phyloP scores from a whole-genome alignment of 1,284 basidiomycete species.

The Irpex sp. region DNA sequence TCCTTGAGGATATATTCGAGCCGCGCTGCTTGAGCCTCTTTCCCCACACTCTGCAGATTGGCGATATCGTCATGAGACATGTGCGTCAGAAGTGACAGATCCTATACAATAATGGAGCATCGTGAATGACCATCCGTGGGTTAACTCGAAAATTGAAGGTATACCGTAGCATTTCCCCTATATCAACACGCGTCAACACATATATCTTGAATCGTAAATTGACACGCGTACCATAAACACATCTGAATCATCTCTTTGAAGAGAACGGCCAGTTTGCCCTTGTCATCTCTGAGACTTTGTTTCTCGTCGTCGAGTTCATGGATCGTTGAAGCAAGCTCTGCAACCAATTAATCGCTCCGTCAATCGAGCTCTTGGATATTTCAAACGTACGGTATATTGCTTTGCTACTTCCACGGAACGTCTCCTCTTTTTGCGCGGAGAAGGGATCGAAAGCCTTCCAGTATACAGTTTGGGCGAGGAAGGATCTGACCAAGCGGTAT shows the following conservation, averaged over 20 bases:
- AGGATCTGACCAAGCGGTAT: slow-evolving; percentile 81
- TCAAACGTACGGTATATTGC: slow-evolving; percentile 66
- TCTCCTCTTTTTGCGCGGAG: slow-evolving; percentile 73
- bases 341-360: not conserved
- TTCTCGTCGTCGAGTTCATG: slow-evolving; percentile 56
- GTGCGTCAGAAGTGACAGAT: slow-evolving; percentile 81
- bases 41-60: slow-evolving; percentile 78
- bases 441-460: slow-evolving; percentile 90
- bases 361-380: not conserved
- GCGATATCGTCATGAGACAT: slow-evolving; percentile 80
- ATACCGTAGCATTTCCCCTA: slow-evolving; percentile 81
- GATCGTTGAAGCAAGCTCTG: slow-evolving; percentile 70
- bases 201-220: not conserved
- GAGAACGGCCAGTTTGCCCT: slow-evolving; percentile 55
- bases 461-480: slow-evolving; percentile 65
- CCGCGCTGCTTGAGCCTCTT: slow-evolving; percentile 71
- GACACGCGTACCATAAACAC: slow-evolving; percentile 67
- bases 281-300: slow-evolving; percentile 39
- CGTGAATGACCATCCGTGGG: not conserved
- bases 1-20: slow-evolving; percentile 81
- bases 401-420: slow-evolving; percentile 77
- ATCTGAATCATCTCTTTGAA: slow-evolving; percentile 88
- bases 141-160: not conserved
- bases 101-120: slow-evolving; percentile 38
- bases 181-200: not conserved